A percentile compares a stretch with the other conserved stretches of the same genome.
These are phyloP conservation scores for Aspergillus haitiensis DNA, from an alignment of 495 filamentous ascomycete species.

Conservation along the genomic window DNA sequence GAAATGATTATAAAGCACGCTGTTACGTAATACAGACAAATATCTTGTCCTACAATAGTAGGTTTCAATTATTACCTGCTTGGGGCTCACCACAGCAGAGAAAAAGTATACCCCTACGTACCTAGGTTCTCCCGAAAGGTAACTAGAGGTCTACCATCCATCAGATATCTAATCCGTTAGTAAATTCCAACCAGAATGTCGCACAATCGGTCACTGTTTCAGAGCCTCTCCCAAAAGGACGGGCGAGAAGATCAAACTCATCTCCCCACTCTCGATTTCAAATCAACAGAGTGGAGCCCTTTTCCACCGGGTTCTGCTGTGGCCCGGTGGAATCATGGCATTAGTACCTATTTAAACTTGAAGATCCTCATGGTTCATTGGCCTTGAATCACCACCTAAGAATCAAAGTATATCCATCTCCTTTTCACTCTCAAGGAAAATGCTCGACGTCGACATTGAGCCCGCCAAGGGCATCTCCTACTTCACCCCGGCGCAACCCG, in stretches of 20 bases:
- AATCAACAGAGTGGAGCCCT: neutral
- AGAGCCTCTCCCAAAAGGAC: neutral
- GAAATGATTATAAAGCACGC: too few species aligned
- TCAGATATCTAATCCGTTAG: too few species aligned
- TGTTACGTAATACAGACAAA: too few species aligned
- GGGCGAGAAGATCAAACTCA: neutral
- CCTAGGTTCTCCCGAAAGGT: too few species aligned
- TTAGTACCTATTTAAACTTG: too few species aligned
- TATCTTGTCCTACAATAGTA: too few species aligned
- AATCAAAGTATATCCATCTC: neutral
- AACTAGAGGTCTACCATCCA: too few species aligned
- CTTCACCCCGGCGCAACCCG: slow-evolving; percentile 66
- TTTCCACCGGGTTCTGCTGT: too few species aligned
- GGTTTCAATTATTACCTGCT: too few species aligned
- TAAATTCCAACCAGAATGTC: too few species aligned
- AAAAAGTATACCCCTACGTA: too few species aligned
- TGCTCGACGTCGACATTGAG: slow-evolving; percentile 4
- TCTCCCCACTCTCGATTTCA: neutral
- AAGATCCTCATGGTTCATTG: neutral
- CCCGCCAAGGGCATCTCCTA: slow-evolving; percentile 50
- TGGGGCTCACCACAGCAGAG: too few species aligned
- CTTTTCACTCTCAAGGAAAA: neutral
- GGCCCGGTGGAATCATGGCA: neutral
- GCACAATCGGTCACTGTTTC: neutral
- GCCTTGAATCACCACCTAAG: neutral